These are phyloP conservation scores for Spiraea crenata DNA, from an alignment of 331 rosid genomes.

Conservation along the genomic window DNA sequence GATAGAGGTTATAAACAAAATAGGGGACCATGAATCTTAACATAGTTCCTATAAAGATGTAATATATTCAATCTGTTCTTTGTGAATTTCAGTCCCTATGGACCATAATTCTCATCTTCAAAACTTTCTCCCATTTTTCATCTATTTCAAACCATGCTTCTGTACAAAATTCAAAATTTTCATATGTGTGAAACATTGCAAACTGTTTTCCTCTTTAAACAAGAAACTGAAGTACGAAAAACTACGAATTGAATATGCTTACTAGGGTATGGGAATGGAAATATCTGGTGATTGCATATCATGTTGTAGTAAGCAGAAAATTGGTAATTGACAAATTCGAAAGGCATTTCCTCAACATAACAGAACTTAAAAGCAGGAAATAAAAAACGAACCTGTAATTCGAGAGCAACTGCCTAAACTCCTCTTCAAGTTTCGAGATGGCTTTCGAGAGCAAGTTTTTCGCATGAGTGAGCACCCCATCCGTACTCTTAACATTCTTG, in stretches of 20 bases:
- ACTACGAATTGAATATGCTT: background rate
- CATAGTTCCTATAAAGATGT: too few relatives aligned
- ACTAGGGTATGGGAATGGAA: background rate
- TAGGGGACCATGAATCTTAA: too few relatives aligned
- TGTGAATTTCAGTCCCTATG: background rate
- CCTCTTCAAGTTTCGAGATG: slow-evolving; percentile 85
- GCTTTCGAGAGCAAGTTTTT: slow-evolving; percentile 81
- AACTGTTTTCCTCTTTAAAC: background rate
- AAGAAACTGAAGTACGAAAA: background rate
- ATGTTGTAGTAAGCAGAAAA: background rate
- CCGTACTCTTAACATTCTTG: slow-evolving; percentile 58
- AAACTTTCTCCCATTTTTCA: background rate
- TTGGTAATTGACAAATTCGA: background rate
- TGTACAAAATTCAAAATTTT: background rate
- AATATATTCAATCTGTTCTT: too few relatives aligned
- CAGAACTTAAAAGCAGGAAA: background rate
- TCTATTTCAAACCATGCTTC: background rate
- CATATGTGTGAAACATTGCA: background rate
- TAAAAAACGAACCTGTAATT: slow-evolving; percentile 65
- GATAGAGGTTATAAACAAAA: too few relatives aligned
- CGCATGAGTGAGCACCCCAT: slow-evolving; percentile 62
- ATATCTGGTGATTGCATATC: background rate
- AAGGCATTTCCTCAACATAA: background rate
- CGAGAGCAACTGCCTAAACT: slow-evolving; percentile 73
- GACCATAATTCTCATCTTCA: background rate